A percentile compares a stretch with the other conserved stretches of the same genome.
Evolutionary conservation across 805 yeast genomes (phyloP).

Genomic region (Suhomyces kilbournensis): DNA sequence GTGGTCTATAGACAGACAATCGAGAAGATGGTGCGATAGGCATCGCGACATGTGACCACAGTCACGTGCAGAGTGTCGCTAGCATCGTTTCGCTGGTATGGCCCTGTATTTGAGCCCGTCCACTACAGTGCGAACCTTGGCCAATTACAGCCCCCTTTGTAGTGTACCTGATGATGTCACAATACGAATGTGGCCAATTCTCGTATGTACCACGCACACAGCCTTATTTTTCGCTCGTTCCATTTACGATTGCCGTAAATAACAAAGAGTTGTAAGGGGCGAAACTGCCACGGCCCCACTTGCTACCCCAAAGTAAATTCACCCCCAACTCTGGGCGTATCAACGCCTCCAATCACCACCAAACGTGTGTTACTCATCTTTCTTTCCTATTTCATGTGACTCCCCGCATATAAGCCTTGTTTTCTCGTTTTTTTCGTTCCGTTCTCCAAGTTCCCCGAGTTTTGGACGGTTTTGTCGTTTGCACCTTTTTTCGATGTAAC

Average conservation of each 20-base stretch:
- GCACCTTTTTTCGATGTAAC: neutral
- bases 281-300: neutral
- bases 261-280: neutral
- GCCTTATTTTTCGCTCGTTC: constrained; percentile 1
- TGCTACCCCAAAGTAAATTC: neutral
- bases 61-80: no score
- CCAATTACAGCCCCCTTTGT: neutral
- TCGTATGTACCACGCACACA: constrained; percentile 3
- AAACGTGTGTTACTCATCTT: no score
- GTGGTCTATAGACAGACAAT: no score
- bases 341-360: no score
- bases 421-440: no score
- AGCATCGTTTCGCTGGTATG: no score
- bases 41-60: no score
- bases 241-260: constrained; percentile 4
- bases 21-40: no score
- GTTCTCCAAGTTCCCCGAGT: neutral
- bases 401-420: no score
- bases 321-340: neutral
- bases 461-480: neutral
- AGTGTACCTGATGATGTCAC: constrained; percentile 3
- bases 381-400: no score
- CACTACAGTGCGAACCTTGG: neutral
- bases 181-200: neutral
- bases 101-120: no score